A percentile compares a stretch with the other conserved stretches of the same genome.
These are phyloP conservation scores for Coniochaeta ligniaria DNA, from an alignment of 2,329 filamentous ascomycete species.

Conservation along the genomic window DNA sequence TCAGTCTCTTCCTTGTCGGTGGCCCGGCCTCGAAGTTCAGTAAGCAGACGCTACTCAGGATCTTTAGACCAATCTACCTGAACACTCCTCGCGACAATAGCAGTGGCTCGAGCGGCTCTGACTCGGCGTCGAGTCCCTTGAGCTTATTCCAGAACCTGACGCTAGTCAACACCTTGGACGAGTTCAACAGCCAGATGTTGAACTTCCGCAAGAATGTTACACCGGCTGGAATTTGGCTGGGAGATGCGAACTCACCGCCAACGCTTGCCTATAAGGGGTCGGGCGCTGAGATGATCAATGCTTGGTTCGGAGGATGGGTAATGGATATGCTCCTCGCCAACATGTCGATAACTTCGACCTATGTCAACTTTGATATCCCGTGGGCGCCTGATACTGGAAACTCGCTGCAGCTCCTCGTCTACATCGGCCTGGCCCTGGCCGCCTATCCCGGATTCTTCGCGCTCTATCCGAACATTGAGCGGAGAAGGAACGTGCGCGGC, in stretches of 20 bases:
- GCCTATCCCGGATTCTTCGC: slow-evolving; percentile 82
- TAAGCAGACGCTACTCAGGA: slow-evolving; percentile 15
- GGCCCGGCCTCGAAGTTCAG: slow-evolving; percentile 37
- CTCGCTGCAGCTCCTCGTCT: slow-evolving; percentile 71
- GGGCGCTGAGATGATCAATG: slow-evolving; percentile 42
- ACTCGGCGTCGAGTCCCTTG: slow-evolving; percentile 6
- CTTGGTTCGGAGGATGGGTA: slow-evolving; percentile 58
- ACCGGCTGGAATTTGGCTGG: slow-evolving; percentile 75
- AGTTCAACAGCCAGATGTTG: slow-evolving; percentile 61
- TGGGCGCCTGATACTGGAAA: slow-evolving; percentile 63
- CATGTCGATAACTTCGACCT: slow-evolving; percentile 63
- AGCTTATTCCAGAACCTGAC: slow-evolving; percentile 31
- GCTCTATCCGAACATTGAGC: slow-evolving; percentile 81
- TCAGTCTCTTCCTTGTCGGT: slow-evolving; percentile 29
- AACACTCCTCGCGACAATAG: slow-evolving; percentile 6
- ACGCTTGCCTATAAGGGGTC: slow-evolving; percentile 68
- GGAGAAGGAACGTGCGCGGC: slow-evolving; percentile 69
- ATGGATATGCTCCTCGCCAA: slow-evolving; percentile 61
- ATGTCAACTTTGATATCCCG: slow-evolving; percentile 67
- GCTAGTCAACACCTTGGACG: slow-evolving; percentile 54
- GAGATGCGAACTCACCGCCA: slow-evolving; percentile 49
- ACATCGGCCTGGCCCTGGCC: slow-evolving; percentile 71
- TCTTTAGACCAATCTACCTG: slow-evolving; percentile 32
- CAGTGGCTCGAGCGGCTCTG: background rate
- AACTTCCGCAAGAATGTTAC: slow-evolving; percentile 60